Evolutionary conservation across 192 early-diverging fungal species (phyloP), one percentile per base, ranked within the genome.

Genomic region (Umbelopsis vinacea): DNA sequence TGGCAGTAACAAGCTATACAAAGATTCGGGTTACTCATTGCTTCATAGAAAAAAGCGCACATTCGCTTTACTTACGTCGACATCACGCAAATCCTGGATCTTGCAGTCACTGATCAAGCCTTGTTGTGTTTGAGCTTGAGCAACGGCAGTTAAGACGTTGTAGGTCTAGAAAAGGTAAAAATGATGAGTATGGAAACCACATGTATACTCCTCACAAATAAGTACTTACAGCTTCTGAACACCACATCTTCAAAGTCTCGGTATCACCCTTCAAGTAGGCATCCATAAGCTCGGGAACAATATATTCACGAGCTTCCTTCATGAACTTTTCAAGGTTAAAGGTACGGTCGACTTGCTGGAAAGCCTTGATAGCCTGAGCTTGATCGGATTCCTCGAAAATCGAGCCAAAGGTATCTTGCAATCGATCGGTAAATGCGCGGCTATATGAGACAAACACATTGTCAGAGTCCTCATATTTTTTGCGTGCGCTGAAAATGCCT

Each of bases 251-350:
- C 50, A 99, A 85, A 6, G 91, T 91, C 70, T 86, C 91, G 2
- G 85, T 83, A 72, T 98, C 96, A 38, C 91, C 89, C 71, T 91
- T 92, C 67, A 99, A 78, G 52, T 97, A 95, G 0, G 95, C 97
- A 70, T 99, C 98, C 76, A 98, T 88, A 66, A 99, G 83, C 75
- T 99, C 98, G 10, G 98, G 97, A 76, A 99, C 84, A 67, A 96
- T 94, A 69, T 91, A 98, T 76, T 91, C 89, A 71, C 95, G 92
- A 37, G 91, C 91, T 73, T 99, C 97, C 79, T 89, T 91, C 84
- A 98, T 83, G 78, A 98, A 98, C 35, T 78, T 83, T 46, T 98
- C 94, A 66, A 92, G 85, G 73, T 84, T 87, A 78, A 99, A 98
- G 14, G 76, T 73, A 8, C 95, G 97, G 66, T 99, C 95, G 23